These are phyloP conservation scores for Heracleum sosnowskyi DNA, from an alignment of 129 eudicot species.

Conservation along the genomic window DNA sequence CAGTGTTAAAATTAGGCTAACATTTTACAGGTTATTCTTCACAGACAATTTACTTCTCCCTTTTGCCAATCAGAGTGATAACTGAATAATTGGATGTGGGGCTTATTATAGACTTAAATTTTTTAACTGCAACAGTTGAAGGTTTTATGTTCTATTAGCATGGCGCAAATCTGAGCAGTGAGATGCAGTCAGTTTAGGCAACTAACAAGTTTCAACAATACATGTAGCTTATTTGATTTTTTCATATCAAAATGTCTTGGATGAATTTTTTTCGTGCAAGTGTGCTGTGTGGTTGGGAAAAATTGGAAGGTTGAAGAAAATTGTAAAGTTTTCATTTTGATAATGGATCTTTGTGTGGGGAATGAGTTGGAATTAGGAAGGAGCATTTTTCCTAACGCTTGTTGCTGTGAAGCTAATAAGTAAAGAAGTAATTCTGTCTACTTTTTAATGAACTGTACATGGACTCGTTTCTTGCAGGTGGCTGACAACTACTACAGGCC, in stretches of 20 bases:
- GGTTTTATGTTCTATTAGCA: not conserved
- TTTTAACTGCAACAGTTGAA: too few relatives aligned
- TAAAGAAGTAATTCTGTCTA: not conserved
- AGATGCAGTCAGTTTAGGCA: not conserved
- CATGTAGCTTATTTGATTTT: not conserved
- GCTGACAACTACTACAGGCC: constrained; percentile 83
- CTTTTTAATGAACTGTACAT: not conserved
- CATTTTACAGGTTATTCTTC: too few relatives aligned
- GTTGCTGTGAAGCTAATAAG: not conserved
- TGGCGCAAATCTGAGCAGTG: not conserved
- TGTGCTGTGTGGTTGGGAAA: not conserved
- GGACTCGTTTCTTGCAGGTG: constrained; percentile 45
- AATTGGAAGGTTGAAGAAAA: not conserved
- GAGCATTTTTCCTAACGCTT: not conserved
- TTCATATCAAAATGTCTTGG: not conserved
- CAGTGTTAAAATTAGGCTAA: too few relatives aligned
- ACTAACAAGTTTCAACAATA: not conserved
- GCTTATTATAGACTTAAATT: too few relatives aligned
- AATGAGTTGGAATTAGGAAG: not conserved
- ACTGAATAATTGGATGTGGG: too few relatives aligned
- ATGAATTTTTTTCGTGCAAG: not conserved
- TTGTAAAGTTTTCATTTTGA: too few relatives aligned
- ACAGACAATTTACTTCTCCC: too few relatives aligned
- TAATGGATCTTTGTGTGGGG: too few relatives aligned
- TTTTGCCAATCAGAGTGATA: too few relatives aligned